phyloP scores from a whole-genome alignment of 2,329 filamentous ascomycete species.

The Colletotrichum ledebouriae region DNA sequence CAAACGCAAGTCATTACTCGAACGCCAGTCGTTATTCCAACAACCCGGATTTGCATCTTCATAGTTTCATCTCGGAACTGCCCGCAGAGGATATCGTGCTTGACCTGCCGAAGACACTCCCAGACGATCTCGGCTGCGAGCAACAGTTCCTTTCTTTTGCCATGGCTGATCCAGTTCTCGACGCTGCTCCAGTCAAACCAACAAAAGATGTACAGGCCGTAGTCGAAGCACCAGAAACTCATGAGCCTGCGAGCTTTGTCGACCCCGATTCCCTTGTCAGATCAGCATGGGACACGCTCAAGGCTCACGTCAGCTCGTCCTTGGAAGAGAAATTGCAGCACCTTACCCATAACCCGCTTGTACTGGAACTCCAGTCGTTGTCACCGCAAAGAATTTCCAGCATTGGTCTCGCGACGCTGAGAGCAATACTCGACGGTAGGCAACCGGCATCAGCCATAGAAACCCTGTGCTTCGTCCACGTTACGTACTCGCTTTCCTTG shows the following conservation, averaged over 20 bases:
- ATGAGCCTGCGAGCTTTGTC: slow-evolving; percentile 45
- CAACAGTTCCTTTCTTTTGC: slow-evolving; percentile 54
- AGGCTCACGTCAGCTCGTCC: slow-evolving; percentile 61
- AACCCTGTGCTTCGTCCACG: slow-evolving; percentile 64
- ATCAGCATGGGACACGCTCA: slow-evolving; percentile 60
- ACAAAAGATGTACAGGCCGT: slow-evolving; percentile 21
- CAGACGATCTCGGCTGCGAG: slow-evolving; percentile 50
- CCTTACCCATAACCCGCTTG: slow-evolving; percentile 58
- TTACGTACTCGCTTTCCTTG: slow-evolving; percentile 65
- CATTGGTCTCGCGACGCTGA: slow-evolving; percentile 58
- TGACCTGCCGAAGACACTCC: slow-evolving; percentile 48
- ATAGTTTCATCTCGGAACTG: slow-evolving; percentile 57
- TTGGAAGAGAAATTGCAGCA: slow-evolving; percentile 55
- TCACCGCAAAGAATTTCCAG: slow-evolving; percentile 55
- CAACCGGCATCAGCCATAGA: slow-evolving; percentile 56
- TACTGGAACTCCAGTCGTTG: slow-evolving; percentile 56
- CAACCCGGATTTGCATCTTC: slow-evolving; percentile 37
- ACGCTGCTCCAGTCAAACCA: slow-evolving; percentile 51
- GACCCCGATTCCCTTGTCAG: slow-evolving; percentile 57
- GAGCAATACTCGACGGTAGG: slow-evolving; percentile 55
- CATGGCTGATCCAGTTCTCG: slow-evolving; percentile 52
- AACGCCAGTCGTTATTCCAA: slow-evolving; percentile 46
- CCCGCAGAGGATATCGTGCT: slow-evolving; percentile 57
- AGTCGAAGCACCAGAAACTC: slow-evolving; percentile 1
- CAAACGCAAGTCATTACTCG: slow-evolving; percentile 45